Base-by-base conservation (phyloP, 2,329 filamentous ascomycete species). In the Diaporthe australafricana region DNA sequence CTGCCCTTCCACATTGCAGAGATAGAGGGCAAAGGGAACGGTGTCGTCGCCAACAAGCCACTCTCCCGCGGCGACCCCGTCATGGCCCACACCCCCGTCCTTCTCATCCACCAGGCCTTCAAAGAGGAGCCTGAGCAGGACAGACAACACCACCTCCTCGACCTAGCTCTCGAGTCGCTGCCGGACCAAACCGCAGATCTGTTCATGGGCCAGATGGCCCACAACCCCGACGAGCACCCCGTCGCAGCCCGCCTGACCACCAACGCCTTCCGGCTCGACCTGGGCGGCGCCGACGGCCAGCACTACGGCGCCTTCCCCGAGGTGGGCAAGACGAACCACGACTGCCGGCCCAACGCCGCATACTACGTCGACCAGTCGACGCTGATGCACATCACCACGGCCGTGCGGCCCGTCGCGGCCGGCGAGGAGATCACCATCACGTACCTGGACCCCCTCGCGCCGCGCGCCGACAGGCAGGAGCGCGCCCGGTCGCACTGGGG, bases 381-480 rank as follows among this genome's bases (percentile, higher is more conserved):
- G 72, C 75, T 81, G 27, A 81, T 80, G n/a, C 81, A 83, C 68
- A 80, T 76, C 40, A 79, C 79, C 11, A 75, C 81, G 25, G 83
- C 83, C 5, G 80, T 79, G 32, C 80, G 80, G 35, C 78, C 82
- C 72, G 83, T 84, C 50, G 56, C 45, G 14, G 53, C 77, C 0
- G 82, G 81, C 25, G 80, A 82, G 47, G 83, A 84, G 73, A 76
- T 84, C 11, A 80, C 78, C 62, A 76, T 84, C 50, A 80, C 77
- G 22, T 83, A 84, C 75, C 77, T 83, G 68, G 79, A 82, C 70
- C 70, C 77, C 7, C 75, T 77, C 40, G 67, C 77, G 2, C 65
- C 75, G 8, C 76, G 70, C 1, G 74, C 70, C 20, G 76, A 81
- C 57, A 79, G 83, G 7, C 79, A 78, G 7, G 70, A 74, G 2